A percentile compares a stretch with the other conserved stretches of the same genome.
Conservation (phyloP, 306 rosid species). For the Vigna mungo region DNA sequence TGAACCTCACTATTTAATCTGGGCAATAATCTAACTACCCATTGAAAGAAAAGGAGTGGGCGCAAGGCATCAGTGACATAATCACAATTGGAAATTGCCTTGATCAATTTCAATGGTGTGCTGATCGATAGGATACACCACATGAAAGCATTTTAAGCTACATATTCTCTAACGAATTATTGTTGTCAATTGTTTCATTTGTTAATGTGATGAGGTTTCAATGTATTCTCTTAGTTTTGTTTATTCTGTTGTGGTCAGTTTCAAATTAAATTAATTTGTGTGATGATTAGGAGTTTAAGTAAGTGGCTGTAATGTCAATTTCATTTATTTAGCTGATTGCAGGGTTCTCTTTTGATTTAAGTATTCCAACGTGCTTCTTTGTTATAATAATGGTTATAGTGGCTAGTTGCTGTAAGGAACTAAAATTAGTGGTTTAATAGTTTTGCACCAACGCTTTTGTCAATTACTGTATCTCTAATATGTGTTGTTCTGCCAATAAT, state of each 20-base stretch:
- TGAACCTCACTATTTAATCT: neutral
- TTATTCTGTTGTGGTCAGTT: neutral
- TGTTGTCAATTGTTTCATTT: conserved; percentile 14
- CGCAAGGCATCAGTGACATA: neutral
- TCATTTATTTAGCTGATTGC: too few species aligned
- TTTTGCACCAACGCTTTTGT: too few species aligned
- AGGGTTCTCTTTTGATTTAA: too few species aligned
- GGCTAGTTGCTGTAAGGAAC: too few species aligned
- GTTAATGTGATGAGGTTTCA: conserved; percentile 25
- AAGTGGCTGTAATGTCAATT: too few species aligned
- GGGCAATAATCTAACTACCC: neutral
- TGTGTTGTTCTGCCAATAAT: too few species aligned
- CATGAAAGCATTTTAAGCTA: conserved; percentile 10
- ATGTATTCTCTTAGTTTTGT: conserved; percentile 31
- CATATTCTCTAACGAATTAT: conserved; percentile 22
- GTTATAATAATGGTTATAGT: too few species aligned
- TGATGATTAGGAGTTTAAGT: too few species aligned
- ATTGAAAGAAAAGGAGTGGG: neutral
- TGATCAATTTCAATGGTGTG: neutral
- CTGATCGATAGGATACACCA: conserved; percentile 8
- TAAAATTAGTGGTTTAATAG: too few species aligned
- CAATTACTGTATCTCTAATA: too few species aligned
- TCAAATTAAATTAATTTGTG: too few species aligned
- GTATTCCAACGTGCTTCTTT: too few species aligned
- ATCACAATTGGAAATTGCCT: neutral